Base-by-base conservation (phyloP, 208 protist species). In the Crithidia thermophila region DNA sequence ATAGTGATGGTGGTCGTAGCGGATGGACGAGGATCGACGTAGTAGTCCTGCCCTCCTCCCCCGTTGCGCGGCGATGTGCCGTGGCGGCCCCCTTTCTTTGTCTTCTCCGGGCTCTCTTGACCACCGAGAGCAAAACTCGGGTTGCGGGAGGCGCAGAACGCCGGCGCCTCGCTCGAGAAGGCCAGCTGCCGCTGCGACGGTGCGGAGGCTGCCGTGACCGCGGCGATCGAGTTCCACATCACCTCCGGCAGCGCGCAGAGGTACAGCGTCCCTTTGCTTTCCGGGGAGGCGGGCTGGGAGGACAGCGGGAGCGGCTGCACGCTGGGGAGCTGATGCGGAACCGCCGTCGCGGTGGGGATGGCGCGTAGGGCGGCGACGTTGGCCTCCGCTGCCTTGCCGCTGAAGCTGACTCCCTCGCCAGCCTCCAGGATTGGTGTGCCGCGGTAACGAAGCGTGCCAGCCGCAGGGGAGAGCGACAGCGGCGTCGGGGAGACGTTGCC, bases 221-320 rank as follows among this genome's bases (percentile, higher is more conserved):
- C 68, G 5, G 6, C 59, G 11, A 74, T 61, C 13, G 53, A 57
- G 36, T n/a, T 36, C 69, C 69, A 75, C 52, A 57, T 55, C 43
- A 13, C 25, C 60, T 68, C 61, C 13, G 69, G 60, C 33, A 75
- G 16, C 34, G 57, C 53, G 28, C 69, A 75, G 25, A 75, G 42
- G 36, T 68, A 46, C 51, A 75, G 52, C 18, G 43, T 62, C 13
- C 69, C 69, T 1, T 31, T 31, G 27, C 3, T 21, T 34, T 46
- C 56, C 7, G 56, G 2, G 11, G 27, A 23, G 5, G 6, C 30
- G n/a, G 10, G 27, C 11, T 18, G 42, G n/a, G n/a, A n/a, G n/a
- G n/a, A n/a, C n/a, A n/a, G n/a, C n/a, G n/a, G n/a, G n/a, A n/a
- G n/a, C n/a, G n/a, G 3, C 20, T 20, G 28, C 57, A 46, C 28